Percentiles rank a stretch among this genome's conserved stretches.
These are phyloP conservation scores for Calocera viscosa DNA, from an alignment of 768 basidiomycete species.

Conservation along the genomic window DNA sequence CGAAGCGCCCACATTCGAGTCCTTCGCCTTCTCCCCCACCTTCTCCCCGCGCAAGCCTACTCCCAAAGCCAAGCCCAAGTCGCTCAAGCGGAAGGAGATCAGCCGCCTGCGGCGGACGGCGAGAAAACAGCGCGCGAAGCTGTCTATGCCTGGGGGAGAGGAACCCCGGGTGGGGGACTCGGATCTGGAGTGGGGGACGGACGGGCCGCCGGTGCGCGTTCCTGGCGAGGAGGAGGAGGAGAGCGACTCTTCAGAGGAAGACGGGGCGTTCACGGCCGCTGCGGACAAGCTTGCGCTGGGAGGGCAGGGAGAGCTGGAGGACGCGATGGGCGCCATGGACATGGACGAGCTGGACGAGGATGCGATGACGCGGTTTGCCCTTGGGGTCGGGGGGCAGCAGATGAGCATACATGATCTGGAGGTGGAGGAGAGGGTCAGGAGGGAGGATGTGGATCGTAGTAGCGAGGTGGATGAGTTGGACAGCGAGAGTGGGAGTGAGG, in stretches of 20 bases:
- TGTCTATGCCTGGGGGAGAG: neutral
- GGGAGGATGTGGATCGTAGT: neutral
- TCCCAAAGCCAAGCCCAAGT: slow-evolving; percentile 18
- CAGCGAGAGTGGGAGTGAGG: neutral
- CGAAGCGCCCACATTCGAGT: neutral
- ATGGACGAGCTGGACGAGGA: slow-evolving; percentile 22
- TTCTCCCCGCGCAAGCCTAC: neutral
- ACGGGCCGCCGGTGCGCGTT: slow-evolving; percentile 4
- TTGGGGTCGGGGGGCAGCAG: neutral
- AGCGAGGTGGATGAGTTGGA: neutral
- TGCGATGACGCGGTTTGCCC: slow-evolving; percentile 7
- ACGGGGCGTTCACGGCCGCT: slow-evolving; percentile 17
- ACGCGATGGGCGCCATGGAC: slow-evolving; percentile 22
- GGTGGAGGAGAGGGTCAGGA: neutral
- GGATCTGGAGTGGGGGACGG: slow-evolving; percentile 11
- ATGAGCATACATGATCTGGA: neutral
- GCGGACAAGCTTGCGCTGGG: slow-evolving; percentile 12
- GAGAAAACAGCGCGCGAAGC: neutral
- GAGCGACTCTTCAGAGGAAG: slow-evolving; percentile 15
- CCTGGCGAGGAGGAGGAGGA: slow-evolving; percentile 15
- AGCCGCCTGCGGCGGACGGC: neutral
- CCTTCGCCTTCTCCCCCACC: neutral
- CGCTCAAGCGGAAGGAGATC: slow-evolving; percentile 2
- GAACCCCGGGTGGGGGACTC: slow-evolving; percentile 7
- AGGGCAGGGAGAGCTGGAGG: slow-evolving; percentile 5